Evolutionary conservation across 1,284 basidiomycete species (phyloP), one percentile per base, ranked within the genome.

Genomic region (Cutaneotrichosporon curvatum): DNA sequence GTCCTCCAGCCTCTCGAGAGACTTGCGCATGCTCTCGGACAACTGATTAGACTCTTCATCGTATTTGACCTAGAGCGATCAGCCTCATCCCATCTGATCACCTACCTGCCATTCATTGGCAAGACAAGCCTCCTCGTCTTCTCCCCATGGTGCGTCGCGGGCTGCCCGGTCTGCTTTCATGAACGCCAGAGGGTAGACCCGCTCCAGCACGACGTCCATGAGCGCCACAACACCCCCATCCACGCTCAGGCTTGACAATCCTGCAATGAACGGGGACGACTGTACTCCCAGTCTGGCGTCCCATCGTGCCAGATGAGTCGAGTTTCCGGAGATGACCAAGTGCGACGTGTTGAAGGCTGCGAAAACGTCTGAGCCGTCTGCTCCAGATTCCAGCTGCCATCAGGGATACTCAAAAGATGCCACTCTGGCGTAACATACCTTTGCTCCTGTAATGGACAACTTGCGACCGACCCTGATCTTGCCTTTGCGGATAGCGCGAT

Each of bases 301-400:
- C 94, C 94, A 98, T 0, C 79, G 78, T 2, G 84, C 86, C 31
- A 94, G 75, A 56, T 85, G 83, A 0, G 85, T 83, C 1, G 85
- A 85, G 68, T 98, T 98, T 1, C 87, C 90, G 3, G 77, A 76
- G 18, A 98, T 71, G 14, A 78, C 65, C 7, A 98, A 76, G 47
- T 78, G 77, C 11, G 79, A 83, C 30, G 59, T 63, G 48, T 81
- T 74, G 55, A 87, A 85, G 1, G 87, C 87, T 46, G 90, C 83
- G 6, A 98, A 74, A 1, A 89, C 81, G 50, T 96, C 90, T 4
- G 76, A 76, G 0, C 87, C 84, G 12, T 94, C 91, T 53, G 82
- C 82, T 30, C 75, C 76, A 21, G 82, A 80, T 2, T 79, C 78
- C 16, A 92, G 74, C 88, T 92, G 51, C 30, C 11, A 22, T 47